Conservation (phyloP, 2,329 filamentous ascomycete genomes). For the Helicocarpus griseus region DNA sequence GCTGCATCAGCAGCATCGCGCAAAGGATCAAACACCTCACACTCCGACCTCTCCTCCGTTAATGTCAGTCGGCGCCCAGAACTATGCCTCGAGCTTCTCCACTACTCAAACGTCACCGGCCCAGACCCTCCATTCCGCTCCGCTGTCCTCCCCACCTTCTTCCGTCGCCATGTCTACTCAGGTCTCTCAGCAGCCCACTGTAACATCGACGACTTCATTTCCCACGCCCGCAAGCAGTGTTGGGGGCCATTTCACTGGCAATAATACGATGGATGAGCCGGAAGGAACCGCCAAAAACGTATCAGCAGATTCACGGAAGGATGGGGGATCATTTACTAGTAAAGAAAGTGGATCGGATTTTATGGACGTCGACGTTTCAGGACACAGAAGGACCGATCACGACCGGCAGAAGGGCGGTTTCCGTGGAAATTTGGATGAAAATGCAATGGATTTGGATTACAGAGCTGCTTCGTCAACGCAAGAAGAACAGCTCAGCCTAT, state of each 20-base stretch:
- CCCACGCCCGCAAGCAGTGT: conserved; percentile 39
- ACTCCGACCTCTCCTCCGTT: conserved; percentile 34
- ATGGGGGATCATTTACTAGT: conserved; percentile 11
- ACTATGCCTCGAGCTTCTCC: conserved; percentile 38
- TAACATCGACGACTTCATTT: conserved; percentile 33
- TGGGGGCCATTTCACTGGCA: conserved; percentile 24
- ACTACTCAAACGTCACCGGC: conserved; percentile 37
- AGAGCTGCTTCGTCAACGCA: conserved; percentile 15
- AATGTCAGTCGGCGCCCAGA: conserved; percentile 42
- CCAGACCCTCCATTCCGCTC: conserved; percentile 32
- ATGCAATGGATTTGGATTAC: conserved; percentile 33
- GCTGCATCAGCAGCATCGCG: conserved; percentile 11
- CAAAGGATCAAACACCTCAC: conserved; percentile 8
- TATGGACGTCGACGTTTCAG: conserved; percentile 16
- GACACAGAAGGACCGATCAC: conserved; percentile 27
- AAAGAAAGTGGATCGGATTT: conserved; percentile 7
- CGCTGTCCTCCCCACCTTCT: conserved; percentile 32
- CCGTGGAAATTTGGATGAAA: conserved; percentile 19
- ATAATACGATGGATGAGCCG: conserved; percentile 24
- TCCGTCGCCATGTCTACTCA: conserved; percentile 35
- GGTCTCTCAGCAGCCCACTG: conserved; percentile 30
- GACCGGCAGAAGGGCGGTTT: conserved; percentile 19
- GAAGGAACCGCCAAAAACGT: conserved; percentile 26
- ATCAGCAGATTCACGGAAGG: conserved; percentile 12
- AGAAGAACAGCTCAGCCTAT: conserved; percentile 23